phyloP scores from a whole-genome alignment of 805 yeast genomes.

The Yarrowia sp. region DNA sequence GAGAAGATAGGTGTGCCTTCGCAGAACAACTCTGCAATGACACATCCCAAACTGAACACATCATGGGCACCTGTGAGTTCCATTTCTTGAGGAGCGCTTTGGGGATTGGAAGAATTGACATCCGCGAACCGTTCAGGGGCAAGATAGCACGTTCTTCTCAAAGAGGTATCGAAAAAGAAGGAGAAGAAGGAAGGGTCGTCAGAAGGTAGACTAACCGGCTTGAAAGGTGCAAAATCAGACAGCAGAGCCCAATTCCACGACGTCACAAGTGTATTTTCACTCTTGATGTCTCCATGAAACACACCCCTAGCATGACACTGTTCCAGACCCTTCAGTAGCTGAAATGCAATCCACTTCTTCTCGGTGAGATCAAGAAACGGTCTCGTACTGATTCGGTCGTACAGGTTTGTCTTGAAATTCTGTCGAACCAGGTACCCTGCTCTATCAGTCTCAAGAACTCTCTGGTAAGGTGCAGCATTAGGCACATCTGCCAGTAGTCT shows the following conservation, averaged over 20 bases:
- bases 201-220: conserved; percentile 86
- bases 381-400: conserved; percentile 82
- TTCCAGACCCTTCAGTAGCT: conserved; percentile 67
- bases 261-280: conserved; percentile 86
- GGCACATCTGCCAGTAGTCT: conserved; percentile 57
- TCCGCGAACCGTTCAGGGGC: conserved; percentile 87
- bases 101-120: conserved; percentile 27
- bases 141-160: conserved; percentile 82
- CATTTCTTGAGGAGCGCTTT: conserved; percentile 44
- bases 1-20: conserved; percentile 91
- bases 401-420: conserved; percentile 76
- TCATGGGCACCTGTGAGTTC: conserved; percentile 59
- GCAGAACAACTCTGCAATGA: conserved; percentile 82
- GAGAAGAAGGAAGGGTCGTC: conserved; percentile 92
- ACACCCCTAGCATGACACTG: conserved; percentile 68
- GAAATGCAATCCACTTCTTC: conserved; percentile 84
- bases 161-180: conserved; percentile 90
- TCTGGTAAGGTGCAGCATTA: conserved; percentile 73
- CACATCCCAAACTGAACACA: conserved; percentile 66
- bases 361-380: conserved; percentile 86
- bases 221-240: conserved; percentile 83
- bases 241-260: conserved; percentile 87
- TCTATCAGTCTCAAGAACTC: conserved; percentile 83
- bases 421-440: conserved; percentile 93
- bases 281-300: conserved; percentile 88